Evolutionary conservation across 2,329 filamentous ascomycete species (phyloP), one percentile per base, ranked within the genome.

Genomic region (Ophiostoma himal-ulmi): DNA sequence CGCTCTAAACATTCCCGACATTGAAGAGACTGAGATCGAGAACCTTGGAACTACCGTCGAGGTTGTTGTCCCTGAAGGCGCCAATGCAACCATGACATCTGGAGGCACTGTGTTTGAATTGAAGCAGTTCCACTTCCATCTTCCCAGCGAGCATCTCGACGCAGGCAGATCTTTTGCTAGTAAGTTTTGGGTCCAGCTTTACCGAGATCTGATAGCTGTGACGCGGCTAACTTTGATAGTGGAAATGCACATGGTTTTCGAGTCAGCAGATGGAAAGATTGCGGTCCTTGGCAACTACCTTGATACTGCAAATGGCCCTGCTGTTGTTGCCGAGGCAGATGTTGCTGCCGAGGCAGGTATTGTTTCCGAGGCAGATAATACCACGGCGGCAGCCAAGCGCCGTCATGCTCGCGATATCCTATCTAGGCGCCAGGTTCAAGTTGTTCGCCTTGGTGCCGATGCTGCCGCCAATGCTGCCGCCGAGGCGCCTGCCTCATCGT

Each of bases 211-310:
- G 20, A 34, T 44, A 52, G 5, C 8, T 8, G 8, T 48, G 11
- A 10, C n/a, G 52, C 17, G 77, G 74, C 77, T 84, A 75, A 81
- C 81, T 1, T 11, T 5, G 11, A 44, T 36, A 82, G 67, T 86
- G 81, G 84, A 86, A 77, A 82, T 83, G 78, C 87, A 89, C 78
- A 85, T 88, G 81, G 86, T 89, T 57, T 87, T 86, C 76, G 79
- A 84, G 75, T 80, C 80, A 17, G 78, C 80, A 14, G 76, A 75
- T 48, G 73, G 77, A 17, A 75, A 82, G 70, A 79, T 83, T 52
- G 81, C 81, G 41, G 82, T 83, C 71, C 76, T 83, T 48, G 81
- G 81, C 67, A 76, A 79, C 67, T 83, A 82, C 76, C 77, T 83
- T 73, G 80, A 82, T 72, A 74, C 82, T 37, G 77, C 78, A 71